Conservation (phyloP, 306 rosid species). For the Sindora glabra region DNA sequence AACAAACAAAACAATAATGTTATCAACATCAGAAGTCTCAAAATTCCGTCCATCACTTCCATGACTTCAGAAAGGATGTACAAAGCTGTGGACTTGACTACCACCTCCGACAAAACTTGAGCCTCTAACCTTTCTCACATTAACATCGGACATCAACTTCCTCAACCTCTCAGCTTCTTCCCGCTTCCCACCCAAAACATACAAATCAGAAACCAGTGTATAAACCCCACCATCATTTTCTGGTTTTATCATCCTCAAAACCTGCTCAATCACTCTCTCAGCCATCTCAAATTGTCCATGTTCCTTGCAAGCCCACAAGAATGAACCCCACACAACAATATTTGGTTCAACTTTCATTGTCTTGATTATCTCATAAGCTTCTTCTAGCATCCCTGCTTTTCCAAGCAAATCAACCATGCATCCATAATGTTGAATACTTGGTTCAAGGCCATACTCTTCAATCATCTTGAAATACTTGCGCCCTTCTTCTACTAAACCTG, state of each 20-base stretch:
- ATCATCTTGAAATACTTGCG: constrained; percentile 47
- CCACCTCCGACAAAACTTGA: constrained; percentile 24
- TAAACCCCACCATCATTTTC: constrained; percentile 43
- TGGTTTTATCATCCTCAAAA: constrained; percentile 28
- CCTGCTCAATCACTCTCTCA: constrained; percentile 42
- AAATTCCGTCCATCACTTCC: no score
- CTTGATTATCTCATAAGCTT: constrained; percentile 44
- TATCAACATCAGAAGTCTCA: no score
- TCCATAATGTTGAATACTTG: constrained; percentile 51
- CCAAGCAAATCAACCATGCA: constrained; percentile 57
- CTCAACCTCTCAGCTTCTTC: constrained; percentile 50
- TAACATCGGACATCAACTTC: constrained; percentile 29
- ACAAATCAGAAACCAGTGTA: constrained; percentile 41
- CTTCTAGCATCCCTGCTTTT: constrained; percentile 47
- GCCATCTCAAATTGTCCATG: constrained; percentile 49
- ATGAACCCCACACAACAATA: constrained; percentile 38
- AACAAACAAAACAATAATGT: no score
- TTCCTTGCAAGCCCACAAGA: constrained; percentile 55
- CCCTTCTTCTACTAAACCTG: constrained; percentile 47
- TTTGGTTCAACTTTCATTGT: constrained; percentile 44
- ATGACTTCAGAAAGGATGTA: no score
- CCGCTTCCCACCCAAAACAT: constrained; percentile 50
- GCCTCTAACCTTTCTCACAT: constrained; percentile 33
- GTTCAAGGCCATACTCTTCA: constrained; percentile 36
- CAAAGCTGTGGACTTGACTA: no score